phyloP scores from a whole-genome alignment of 192 early-diverging fungal genomes.

The Cetraspora pellucida region DNA sequence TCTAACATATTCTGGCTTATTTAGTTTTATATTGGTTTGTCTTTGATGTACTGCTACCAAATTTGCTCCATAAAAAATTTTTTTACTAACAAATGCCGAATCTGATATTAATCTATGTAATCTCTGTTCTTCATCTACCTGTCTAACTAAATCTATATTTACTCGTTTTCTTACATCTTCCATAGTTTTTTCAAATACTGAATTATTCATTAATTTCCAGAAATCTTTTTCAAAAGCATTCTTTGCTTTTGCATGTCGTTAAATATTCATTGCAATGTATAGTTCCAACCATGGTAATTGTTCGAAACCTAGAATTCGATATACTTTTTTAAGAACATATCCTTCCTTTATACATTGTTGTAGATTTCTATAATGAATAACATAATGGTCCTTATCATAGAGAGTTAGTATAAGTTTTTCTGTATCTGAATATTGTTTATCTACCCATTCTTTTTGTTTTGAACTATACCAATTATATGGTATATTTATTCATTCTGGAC shows the following conservation, averaged over 20 bases:
- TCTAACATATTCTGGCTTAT: conserved; percentile 28
- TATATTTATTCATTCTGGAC: conserved; percentile 16
- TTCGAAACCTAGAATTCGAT: conserved; percentile 13
- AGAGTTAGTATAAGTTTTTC: conserved; percentile 25
- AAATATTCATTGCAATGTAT: conserved; percentile 13
- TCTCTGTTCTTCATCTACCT: conserved; percentile 27
- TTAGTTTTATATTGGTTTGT: conserved; percentile 25
- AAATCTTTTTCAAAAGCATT: conserved; percentile 30
- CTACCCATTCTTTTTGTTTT: conserved; percentile 8
- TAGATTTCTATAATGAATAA: conserved; percentile 24
- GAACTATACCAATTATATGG: conserved; percentile 6
- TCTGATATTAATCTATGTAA: conserved; percentile 22
- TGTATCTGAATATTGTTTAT: neutral
- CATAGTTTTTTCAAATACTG: conserved; percentile 31
- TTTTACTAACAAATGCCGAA: conserved; percentile 18
- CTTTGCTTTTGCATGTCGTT: conserved; percentile 22
- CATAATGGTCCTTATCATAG: conserved; percentile 5
- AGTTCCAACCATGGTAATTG: conserved; percentile 9
- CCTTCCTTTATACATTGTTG: conserved; percentile 15
- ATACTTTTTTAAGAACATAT: conserved; percentile 12
- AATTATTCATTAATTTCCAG: conserved; percentile 32
- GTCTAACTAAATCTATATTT: conserved; percentile 2
- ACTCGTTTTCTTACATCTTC: conserved; percentile 7
- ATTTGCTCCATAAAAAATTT: conserved; percentile 29
- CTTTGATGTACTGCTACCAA: conserved; percentile 29